Percentiles rank a stretch among this genome's conserved stretches.
phyloP scores from a whole-genome alignment of 768 basidiomycete genomes.

The Cantharellus anzutake region DNA sequence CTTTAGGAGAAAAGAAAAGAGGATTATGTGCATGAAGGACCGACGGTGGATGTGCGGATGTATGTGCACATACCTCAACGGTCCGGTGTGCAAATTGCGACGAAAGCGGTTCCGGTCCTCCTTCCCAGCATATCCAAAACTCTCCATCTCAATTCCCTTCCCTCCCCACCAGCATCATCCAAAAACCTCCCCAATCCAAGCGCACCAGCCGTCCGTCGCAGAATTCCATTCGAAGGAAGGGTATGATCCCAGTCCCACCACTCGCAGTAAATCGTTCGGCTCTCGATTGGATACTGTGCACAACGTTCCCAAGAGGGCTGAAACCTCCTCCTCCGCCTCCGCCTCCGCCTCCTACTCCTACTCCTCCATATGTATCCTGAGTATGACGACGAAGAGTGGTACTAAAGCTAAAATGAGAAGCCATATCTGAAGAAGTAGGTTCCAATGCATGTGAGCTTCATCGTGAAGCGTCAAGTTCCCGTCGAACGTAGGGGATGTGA shows the following conservation, averaged over 20 bases:
- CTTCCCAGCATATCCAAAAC: not conserved
- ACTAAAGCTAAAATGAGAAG: slow-evolving; percentile 57
- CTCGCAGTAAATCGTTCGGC: too few relatives aligned
- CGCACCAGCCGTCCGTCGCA: slow-evolving; percentile 15
- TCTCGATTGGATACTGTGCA: too few relatives aligned
- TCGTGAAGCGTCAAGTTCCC: slow-evolving; percentile 22
- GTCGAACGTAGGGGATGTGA: slow-evolving; percentile 36
- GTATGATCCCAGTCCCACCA: too few relatives aligned
- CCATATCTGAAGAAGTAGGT: slow-evolving; percentile 24
- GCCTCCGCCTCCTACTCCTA: slow-evolving; percentile 10
- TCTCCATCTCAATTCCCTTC: slow-evolving; percentile 14
- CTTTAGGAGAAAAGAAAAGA: slow-evolving; percentile 19
- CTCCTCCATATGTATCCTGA: slow-evolving; percentile 27
- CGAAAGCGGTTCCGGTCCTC: slow-evolving; percentile 8
- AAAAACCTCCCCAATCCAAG: slow-evolving; percentile 29
- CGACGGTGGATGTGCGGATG: not conserved
- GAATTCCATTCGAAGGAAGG: not conserved
- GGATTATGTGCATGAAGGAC: not conserved
- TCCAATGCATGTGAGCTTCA: slow-evolving; percentile 32
- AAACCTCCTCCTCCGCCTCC: not conserved
- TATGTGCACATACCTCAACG: slow-evolving; percentile 1
- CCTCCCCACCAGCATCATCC: slow-evolving; percentile 21
- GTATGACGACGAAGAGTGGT: slow-evolving; percentile 54
- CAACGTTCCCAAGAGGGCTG: too few relatives aligned
- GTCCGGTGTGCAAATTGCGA: slow-evolving; percentile 6